Percentiles rank a stretch among this genome's conserved stretches.
Evolutionary conservation across 768 basidiomycete species (phyloP).

Genomic region (Harrya chromipes): DNA sequence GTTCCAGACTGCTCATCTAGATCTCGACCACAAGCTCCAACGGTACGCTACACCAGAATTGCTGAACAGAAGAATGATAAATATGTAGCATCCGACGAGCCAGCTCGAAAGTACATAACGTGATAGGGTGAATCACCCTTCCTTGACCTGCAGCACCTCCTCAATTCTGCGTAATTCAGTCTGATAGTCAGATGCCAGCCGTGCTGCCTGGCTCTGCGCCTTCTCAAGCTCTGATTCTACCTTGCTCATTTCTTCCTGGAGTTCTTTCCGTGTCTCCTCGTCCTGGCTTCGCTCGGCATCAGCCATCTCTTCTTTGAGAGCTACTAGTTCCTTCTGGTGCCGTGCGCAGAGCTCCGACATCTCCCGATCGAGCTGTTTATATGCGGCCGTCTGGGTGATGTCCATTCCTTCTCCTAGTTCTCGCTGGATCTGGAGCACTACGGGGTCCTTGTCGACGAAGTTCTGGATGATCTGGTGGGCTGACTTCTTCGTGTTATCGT

Average conservation of each 20-base stretch:
- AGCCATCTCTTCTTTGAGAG: conserved; percentile 45
- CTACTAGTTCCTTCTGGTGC: conserved; percentile 45
- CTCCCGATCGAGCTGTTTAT: conserved; percentile 48
- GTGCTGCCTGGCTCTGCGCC: conserved; percentile 28
- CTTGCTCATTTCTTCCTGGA: conserved; percentile 38
- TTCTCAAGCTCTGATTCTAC: conserved; percentile 29
- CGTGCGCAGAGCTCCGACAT: conserved; percentile 44
- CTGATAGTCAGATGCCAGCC: conserved; percentile 34
- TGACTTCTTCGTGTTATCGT: conserved; percentile 41
- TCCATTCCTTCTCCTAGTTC: conserved; percentile 49
- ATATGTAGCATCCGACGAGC: conserved; percentile 15
- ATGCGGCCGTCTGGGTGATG: conserved; percentile 54
- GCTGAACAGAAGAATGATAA: conserved; percentile 13
- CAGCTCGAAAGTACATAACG: conserved; percentile 26
- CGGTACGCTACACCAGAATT: background rate
- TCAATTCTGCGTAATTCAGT: conserved; percentile 34
- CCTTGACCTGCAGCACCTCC: conserved; percentile 31
- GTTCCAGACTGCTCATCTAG: conserved; percentile 11
- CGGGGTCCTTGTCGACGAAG: conserved; percentile 39
- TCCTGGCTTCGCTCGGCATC: conserved; percentile 44
- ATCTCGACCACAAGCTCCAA: conserved; percentile 7
- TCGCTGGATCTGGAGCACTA: conserved; percentile 49
- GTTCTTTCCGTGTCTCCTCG: conserved; percentile 45
- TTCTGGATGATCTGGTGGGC: conserved; percentile 44
- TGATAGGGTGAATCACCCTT: conserved; percentile 19